Conservation (phyloP, 495 filamentous ascomycete species). For the Halenospora varia region DNA sequence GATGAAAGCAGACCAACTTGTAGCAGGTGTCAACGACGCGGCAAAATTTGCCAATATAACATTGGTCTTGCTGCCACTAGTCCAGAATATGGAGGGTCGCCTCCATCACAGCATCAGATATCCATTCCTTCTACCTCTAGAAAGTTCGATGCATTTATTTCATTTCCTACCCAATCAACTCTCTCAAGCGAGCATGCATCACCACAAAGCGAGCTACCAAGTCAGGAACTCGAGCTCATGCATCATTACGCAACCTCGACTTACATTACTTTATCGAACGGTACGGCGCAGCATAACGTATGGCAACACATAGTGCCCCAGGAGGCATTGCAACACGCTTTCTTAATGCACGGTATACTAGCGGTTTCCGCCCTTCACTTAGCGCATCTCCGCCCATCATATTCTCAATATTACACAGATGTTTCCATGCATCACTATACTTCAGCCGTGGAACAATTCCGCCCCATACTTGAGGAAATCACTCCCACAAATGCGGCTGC, state of each 20-base stretch:
- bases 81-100: too few species aligned
- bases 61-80: background rate
- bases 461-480: background rate
- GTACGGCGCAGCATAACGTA: background rate
- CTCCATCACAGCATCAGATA: too few species aligned
- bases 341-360: background rate
- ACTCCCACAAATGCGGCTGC: background rate
- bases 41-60: constrained; percentile 1
- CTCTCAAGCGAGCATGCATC: background rate
- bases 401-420: background rate
- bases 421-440: background rate
- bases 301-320: background rate
- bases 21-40: background rate
- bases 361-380: background rate
- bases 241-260: constrained; percentile 12
- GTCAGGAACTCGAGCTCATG: constrained; percentile 13
- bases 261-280: constrained; percentile 3
- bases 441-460: background rate
- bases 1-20: constrained; percentile 3
- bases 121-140: too few species aligned
- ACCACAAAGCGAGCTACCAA: background rate
- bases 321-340: background rate
- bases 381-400: background rate
- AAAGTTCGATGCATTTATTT: too few species aligned
- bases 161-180: background rate